phyloP scores from a whole-genome alignment of 2,329 filamentous ascomycete species.

The Coniella lustricola region DNA sequence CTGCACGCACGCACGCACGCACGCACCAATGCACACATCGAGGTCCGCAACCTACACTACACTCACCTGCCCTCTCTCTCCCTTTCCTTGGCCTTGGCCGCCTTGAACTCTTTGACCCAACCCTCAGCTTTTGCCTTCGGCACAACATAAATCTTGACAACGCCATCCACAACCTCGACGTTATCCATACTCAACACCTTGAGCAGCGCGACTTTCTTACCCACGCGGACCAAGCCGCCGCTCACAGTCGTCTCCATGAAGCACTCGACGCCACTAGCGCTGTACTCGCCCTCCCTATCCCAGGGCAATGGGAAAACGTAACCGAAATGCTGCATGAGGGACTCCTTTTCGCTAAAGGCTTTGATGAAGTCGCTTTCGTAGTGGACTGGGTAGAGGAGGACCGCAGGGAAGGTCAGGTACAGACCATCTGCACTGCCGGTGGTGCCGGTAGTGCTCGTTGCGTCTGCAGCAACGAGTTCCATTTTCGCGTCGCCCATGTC shows the following conservation, averaged over 20 bases:
- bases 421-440: slow-evolving; percentile 30
- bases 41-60: too few species aligned
- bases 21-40: too few species aligned
- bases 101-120: slow-evolving; percentile 86
- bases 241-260: slow-evolving; percentile 79
- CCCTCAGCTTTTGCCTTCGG: slow-evolving; percentile 59
- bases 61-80: slow-evolving; percentile 19
- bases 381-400: slow-evolving; percentile 79
- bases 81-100: slow-evolving; percentile 52
- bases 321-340: slow-evolving; percentile 66
- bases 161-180: slow-evolving; percentile 79
- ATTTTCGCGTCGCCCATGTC: slow-evolving; percentile 82
- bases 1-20: too few species aligned
- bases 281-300: slow-evolving; percentile 67
- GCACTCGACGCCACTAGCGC: slow-evolving; percentile 62
- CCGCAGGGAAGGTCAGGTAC: slow-evolving; percentile 61
- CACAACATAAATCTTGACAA: slow-evolving; percentile 77
- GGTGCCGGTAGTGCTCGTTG: slow-evolving; percentile 66
- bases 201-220: slow-evolving; percentile 72
- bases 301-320: slow-evolving; percentile 88
- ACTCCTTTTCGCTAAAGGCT: slow-evolving; percentile 70
- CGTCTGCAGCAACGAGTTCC: slow-evolving; percentile 57
- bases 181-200: slow-evolving; percentile 70
- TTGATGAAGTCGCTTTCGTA: slow-evolving; percentile 88
- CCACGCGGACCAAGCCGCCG: slow-evolving; percentile 81